Percentiles rank a stretch among this genome's conserved stretches.
Conservation (phyloP, 2,329 filamentous ascomycete genomes). For the Cyphellophora attinorum region DNA sequence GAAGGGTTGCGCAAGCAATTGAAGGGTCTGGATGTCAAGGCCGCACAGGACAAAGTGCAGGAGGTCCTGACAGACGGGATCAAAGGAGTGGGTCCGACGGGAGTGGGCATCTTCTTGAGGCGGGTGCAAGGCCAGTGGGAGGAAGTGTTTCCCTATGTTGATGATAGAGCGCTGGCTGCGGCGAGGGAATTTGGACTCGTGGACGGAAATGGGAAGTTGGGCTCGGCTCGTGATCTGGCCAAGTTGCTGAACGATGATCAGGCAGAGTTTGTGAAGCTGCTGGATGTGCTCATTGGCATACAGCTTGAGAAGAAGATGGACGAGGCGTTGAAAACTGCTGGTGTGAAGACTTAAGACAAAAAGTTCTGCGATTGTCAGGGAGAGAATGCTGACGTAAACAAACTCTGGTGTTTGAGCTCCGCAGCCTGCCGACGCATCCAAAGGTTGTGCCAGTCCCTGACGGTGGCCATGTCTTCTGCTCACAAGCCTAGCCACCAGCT, state of each 20-base stretch:
- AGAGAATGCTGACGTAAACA: no score
- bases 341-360: neutral
- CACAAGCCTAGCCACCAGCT: neutral
- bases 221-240: no score
- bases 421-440: no score
- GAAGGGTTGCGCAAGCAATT: neutral
- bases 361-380: no score
- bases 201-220: neutral
- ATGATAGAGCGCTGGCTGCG: constrained; percentile 24
- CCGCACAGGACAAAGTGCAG: constrained; percentile 18
- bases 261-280: neutral
- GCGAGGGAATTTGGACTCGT: constrained; percentile 25
- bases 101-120: constrained; percentile 33
- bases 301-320: neutral
- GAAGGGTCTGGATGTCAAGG: constrained; percentile 26
- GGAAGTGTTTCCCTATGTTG: constrained; percentile 27
- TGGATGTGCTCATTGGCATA: neutral
- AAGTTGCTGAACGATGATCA: neutral
- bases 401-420: no score
- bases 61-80: constrained; percentile 22
- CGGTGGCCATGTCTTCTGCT: no score
- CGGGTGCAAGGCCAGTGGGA: constrained; percentile 29
- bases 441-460: no score
- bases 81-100: constrained; percentile 32
- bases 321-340: neutral